Evolutionary conservation across 441 rosid genomes (phyloP), one percentile per base, ranked within the genome.

Genomic region (Erysimum cheiri): DNA sequence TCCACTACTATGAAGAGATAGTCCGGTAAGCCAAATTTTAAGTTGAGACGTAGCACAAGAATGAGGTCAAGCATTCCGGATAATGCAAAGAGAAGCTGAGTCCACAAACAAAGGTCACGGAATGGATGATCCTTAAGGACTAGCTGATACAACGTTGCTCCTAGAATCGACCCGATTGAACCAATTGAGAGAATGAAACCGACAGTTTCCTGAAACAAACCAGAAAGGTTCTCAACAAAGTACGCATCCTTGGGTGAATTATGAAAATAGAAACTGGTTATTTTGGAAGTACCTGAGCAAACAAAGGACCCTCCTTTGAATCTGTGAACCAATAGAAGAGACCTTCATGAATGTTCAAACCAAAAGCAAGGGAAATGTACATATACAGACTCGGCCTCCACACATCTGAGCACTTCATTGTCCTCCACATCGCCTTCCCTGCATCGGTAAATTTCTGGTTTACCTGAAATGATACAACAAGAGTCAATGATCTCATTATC

Each of bases 321-420:
- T 92, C 97, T 33, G 98, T 92, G 69, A 81, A 90, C 98, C 99
- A 94, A 62, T 86, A 92, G 82, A 90, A 94, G 84, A 92, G 78
- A 31, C 99, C 99, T 76, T 93, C 98, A 3, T 82, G 85, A 61
- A 93, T 85, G 75, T 93, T 83, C 32, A 96, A 75, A 69, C 98
- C 85, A 73, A 90, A 41, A 39, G 93, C 83, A 26, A 93, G 78
- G 11, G 98, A 93, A 17, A 89, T 43, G 72, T 86, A 96, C 97
- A 96, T 91, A 54, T 96, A 96, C 9, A 96, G 64, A 74, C 98
- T 84, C 13, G 98, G 96, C 65, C 98, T 81, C 98, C 98, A 96
- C 48, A 91, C 98, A 41, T 82, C 82, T 3, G 89, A 87, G 75
- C 78, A 80, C 64, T 88, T 90, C 77, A 93, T 48, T 32, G 98